Percentiles rank a stretch among this genome's conserved stretches.
These are phyloP conservation scores for Yamadazyma dendronema DNA, from an alignment of 1,139 yeast species.

Conservation along the genomic window DNA sequence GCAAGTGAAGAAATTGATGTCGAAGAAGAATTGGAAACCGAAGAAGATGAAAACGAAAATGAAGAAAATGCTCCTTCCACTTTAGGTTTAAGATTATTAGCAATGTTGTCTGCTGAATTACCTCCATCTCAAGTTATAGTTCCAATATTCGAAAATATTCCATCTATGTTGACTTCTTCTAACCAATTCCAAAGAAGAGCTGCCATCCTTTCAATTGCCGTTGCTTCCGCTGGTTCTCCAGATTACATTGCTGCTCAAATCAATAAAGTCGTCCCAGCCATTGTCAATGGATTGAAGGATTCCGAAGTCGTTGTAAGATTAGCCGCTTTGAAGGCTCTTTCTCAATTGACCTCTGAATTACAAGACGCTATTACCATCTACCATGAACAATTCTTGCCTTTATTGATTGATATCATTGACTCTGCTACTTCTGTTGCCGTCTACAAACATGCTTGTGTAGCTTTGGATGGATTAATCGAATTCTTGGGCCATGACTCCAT, in stretches of 20 bases:
- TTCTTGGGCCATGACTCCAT: constrained; percentile 87
- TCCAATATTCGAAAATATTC: constrained; percentile 72
- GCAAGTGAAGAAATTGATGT: constrained; percentile 80
- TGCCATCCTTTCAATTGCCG: constrained; percentile 77
- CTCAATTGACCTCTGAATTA: constrained; percentile 77
- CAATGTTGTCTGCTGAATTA: constrained; percentile 74
- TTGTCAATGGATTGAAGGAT: constrained; percentile 78
- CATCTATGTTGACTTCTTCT: constrained; percentile 57
- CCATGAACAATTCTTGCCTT: constrained; percentile 80
- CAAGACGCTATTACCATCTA: constrained; percentile 81
- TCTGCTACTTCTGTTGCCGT: constrained; percentile 79
- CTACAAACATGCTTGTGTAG: constrained; percentile 87
- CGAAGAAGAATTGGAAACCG: constrained; percentile 68
- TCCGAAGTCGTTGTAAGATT: constrained; percentile 74
- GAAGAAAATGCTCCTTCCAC: constrained; percentile 83
- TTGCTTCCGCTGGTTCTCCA: constrained; percentile 90
- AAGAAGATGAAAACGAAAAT: constrained; percentile 87
- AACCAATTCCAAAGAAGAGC: constrained; percentile 85
- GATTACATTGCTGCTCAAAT: constrained; percentile 81
- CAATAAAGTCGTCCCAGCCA: constrained; percentile 66
- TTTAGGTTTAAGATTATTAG: constrained; percentile 78
- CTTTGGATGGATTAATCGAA: constrained; percentile 89
- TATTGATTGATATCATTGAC: constrained; percentile 84
- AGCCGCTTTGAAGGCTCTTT: constrained; percentile 81
- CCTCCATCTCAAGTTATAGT: constrained; percentile 91